Percentiles rank a stretch among this genome's conserved stretches.
Evolutionary conservation across 768 basidiomycete genomes (phyloP).

Genomic region (Mycena latifolia): DNA sequence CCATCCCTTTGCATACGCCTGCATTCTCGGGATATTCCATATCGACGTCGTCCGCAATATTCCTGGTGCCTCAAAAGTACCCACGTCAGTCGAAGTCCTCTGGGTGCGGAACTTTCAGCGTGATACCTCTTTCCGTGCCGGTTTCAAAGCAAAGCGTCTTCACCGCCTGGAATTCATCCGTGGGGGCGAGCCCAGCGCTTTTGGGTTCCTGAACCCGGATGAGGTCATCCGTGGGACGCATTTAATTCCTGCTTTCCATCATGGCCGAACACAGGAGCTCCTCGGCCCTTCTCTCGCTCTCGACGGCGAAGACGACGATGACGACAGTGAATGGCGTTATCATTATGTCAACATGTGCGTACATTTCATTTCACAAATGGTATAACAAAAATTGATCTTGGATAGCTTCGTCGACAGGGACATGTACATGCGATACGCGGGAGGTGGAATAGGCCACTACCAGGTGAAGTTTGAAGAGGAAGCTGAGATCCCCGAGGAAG

Average conservation of each 20-base stretch:
- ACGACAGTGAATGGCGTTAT: neutral
- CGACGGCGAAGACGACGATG: neutral
- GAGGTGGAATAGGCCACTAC: neutral
- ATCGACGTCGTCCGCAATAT: conserved; percentile 1
- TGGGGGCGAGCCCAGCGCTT: neutral
- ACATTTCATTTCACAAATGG: neutral
- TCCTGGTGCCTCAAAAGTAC: neutral
- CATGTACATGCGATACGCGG: conserved; percentile 1
- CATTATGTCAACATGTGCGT: conserved; percentile 18
- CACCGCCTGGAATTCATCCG: neutral
- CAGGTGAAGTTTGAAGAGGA: neutral
- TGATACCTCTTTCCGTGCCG: neutral
- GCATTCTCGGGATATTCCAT: conserved; percentile 1
- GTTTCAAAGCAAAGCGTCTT: neutral
- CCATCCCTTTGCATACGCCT: conserved; percentile 8
- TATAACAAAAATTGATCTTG: too few relatives aligned
- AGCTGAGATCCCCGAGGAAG: too few relatives aligned
- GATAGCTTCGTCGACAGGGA: neutral
- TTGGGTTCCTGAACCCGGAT: conserved; percentile 9
- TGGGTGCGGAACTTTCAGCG: conserved; percentile 10
- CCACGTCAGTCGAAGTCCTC: neutral
- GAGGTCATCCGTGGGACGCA: conserved; percentile 16
- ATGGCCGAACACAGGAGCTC: neutral
- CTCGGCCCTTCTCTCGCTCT: neutral
- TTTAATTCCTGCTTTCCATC: conserved; percentile 10